Base-by-base conservation (phyloP, 2,329 filamentous ascomycete species). In the Stemphylium lycopersici region DNA sequence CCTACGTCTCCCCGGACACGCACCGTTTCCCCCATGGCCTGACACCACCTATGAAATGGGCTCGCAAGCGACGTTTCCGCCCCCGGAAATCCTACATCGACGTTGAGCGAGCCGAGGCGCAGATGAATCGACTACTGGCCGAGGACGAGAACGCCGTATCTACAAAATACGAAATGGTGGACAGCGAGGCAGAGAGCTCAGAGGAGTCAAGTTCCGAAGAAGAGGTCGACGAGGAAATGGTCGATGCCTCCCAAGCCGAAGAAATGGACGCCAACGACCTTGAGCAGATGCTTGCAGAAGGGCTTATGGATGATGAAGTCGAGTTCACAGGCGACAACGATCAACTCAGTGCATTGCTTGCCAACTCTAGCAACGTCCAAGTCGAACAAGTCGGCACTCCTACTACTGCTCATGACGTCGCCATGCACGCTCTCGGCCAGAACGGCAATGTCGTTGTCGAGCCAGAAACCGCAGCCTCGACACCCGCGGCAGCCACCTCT, bases 31-130 rank as follows among this genome's bases (percentile, higher is more conserved):
- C 91, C 1, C 92, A 96, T 74, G 92, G 92, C 29, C 80, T 96
- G 16, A 95, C 91, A 1, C 91, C 92, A 4, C 92, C 92, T 1
- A 90, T 96, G 87, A 89, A 91, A 70, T 91, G 90, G 79, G 91
- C 89, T 38, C 83, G 90, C 38, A 91, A 91, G 72, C 86, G 90
- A 24, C 84, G 92, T 29, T 96, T 96, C 76, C 86, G 91, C 53
- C 92, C 93, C 70, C 87, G 91, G 3, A 85, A 93, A 48, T 91
- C 88, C 56, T 87, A 92, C 52, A 88, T 91, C 55, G 90, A 93
- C 61, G 93, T 95, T 58, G 89, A 93, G 70, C 88, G 91, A 63
- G 91, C 93, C 44, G 91, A 96, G 69, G 85, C 87, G 51, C 85
- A 90, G 63, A 90, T 96, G 31, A 86, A 91, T 59, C 83, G 88